Evolutionary conservation across 352 stramenopile species (phyloP), one percentile per base, ranked within the genome.

Genomic region (Elongisporangium undulatum): DNA sequence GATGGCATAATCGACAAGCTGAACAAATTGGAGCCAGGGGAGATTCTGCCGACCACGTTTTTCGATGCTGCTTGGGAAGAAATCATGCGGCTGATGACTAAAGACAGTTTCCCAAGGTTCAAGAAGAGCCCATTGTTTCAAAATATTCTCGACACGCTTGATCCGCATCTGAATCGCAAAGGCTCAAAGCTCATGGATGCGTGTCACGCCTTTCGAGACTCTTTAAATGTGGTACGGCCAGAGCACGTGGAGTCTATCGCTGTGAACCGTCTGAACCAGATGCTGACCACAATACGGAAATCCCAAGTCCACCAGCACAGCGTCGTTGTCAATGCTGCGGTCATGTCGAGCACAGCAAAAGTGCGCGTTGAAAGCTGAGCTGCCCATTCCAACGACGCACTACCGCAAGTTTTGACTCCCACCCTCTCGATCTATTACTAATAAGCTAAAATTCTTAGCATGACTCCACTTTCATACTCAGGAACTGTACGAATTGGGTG

Each of bases 21-120:
- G 51, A 58, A 65, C 19, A 68, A 64, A 12, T 62, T 69, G n/a
- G 23, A 53, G 0, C 39, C 69, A 4, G 59, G 55, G 0, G 71
- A 81, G 8, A 34, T 69, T 10, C 41, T 87, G 7, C 55, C 64
- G 15, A 21, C 53, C 15, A 77, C 59, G 0, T 83, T 92, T 41
- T 91, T 86, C 24, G 75, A 90, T 48, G 58, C 69, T 0, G 74
- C 83, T 3, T 82, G 71, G 51, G 71, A 90, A 34, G 81, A 93
- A 69, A 93, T 93, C 66, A 90, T 86, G 77, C 68, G 67, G n/a
- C 64, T 92, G 22, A 90, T 92, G 79, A 85, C 67, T 29, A 89
- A 90, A 58, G 82, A 93, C 67, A 90, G 77, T 34, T 92, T 93
- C 53, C 79, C 78, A 10, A 79, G 79, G 8, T 93, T 92, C 69